These are phyloP conservation scores for Asterophora lycoperdoides DNA, from an alignment of 768 basidiomycete species.

Conservation along the genomic window DNA sequence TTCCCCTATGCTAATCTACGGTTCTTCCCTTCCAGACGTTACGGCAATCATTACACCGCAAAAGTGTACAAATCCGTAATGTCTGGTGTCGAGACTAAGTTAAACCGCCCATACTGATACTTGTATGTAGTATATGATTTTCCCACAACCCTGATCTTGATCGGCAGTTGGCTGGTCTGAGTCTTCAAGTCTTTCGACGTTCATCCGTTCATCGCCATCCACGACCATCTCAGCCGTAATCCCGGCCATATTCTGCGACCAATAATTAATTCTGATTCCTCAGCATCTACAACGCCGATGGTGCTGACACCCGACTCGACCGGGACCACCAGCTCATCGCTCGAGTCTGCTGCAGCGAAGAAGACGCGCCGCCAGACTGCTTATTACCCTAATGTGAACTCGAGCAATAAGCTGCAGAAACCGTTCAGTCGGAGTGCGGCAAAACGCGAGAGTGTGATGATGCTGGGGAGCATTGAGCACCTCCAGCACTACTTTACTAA, in stretches of 20 bases:
- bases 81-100: too few species aligned
- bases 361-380: slow-evolving; percentile 67
- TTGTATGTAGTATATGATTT: too few species aligned
- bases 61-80: too few species aligned
- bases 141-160: slow-evolving; percentile 4
- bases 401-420: slow-evolving; percentile 69
- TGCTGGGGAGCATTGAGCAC: slow-evolving; percentile 93
- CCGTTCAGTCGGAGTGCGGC: slow-evolving; percentile 89
- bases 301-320: slow-evolving; percentile 62
- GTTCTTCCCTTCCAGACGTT: too few species aligned
- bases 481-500: slow-evolving; percentile 94
- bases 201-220: slow-evolving; percentile 5
- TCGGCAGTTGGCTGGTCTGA: background rate
- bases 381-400: slow-evolving; percentile 72
- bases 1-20: too few species aligned
- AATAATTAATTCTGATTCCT: slow-evolving; percentile 39
- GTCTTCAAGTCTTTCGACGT: background rate
- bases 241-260: background rate
- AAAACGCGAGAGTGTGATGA: slow-evolving; percentile 91
- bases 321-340: slow-evolving; percentile 28
- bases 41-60: too few species aligned
- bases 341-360: slow-evolving; percentile 29
- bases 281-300: slow-evolving; percentile 47
- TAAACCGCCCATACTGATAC: too few species aligned
- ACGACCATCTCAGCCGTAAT: background rate